phyloP scores from a whole-genome alignment of 148 eudicot species.

The Nepenthes gracilis region DNA sequence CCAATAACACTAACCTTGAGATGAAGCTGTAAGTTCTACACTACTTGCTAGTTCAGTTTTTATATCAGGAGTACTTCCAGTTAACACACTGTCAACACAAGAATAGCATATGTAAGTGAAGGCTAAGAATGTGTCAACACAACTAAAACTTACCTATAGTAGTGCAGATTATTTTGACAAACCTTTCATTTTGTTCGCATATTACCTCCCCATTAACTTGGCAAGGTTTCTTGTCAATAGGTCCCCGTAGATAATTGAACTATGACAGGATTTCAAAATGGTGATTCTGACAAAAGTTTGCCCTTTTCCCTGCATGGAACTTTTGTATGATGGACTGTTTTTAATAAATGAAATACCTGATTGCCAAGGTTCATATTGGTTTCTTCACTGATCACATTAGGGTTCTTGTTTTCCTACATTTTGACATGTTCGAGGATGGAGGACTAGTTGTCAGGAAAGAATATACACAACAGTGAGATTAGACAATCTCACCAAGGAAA shows the following conservation, averaged over 20 bases:
- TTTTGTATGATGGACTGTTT: no score
- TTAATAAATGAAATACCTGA: no score
- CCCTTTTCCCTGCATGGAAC: no score
- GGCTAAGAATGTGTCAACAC: not conserved
- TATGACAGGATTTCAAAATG: no score
- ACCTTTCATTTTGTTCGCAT: slow-evolving; percentile 31
- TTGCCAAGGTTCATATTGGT: not conserved
- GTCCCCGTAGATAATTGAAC: no score
- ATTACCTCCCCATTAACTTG: slow-evolving; percentile 10
- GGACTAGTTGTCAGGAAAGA: no score
- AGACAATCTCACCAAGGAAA: not conserved
- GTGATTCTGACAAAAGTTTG: no score
- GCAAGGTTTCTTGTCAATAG: slow-evolving; percentile 10
- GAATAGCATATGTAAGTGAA: not conserved
- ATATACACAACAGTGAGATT: no score
- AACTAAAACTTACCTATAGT: not conserved
- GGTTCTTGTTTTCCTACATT: slow-evolving; percentile 13
- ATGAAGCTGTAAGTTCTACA: not conserved
- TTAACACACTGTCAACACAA: no score
- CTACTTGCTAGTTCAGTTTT: no score
- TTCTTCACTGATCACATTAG: slow-evolving; percentile 9
- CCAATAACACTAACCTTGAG: not conserved
- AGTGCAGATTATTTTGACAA: slow-evolving; percentile 2
- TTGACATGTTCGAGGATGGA: slow-evolving; percentile 4
- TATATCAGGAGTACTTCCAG: no score